phyloP scores from a whole-genome alignment of 257 asterid genomes.

The Solanum clarkiae region DNA sequence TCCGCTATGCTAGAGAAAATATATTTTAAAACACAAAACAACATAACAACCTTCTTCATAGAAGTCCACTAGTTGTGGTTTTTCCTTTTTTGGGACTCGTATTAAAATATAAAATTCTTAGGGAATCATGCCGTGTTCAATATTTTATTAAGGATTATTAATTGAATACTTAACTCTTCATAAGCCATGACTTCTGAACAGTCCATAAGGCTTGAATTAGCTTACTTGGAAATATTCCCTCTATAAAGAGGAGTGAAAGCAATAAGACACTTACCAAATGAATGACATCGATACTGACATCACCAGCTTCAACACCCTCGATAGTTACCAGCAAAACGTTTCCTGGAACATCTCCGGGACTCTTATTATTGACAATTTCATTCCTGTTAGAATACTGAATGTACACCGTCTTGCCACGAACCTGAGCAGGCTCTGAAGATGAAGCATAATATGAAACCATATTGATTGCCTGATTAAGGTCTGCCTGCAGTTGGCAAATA shows the following conservation, averaged over 20 bases:
- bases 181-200: background rate
- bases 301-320: constrained; percentile 81
- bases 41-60: background rate
- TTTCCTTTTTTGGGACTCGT: background rate
- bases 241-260: background rate
- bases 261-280: constrained; percentile 47
- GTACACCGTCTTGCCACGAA: constrained; percentile 79
- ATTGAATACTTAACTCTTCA: background rate
- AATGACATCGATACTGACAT: constrained; percentile 80
- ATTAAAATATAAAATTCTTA: background rate
- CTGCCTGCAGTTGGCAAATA: constrained; percentile 34
- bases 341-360: constrained; percentile 78
- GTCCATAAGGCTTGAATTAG: background rate
- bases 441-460: constrained; percentile 80
- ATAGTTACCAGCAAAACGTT: constrained; percentile 77
- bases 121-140: background rate
- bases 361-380: constrained; percentile 71
- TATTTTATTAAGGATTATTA: background rate
- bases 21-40: background rate
- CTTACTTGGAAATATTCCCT: background rate
- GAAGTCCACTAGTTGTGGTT: background rate
- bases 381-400: constrained; percentile 79
- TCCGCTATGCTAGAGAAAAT: background rate
- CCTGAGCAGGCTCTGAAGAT: constrained; percentile 73
- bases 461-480: constrained; percentile 72